Base-by-base conservation (phyloP, 176 grass and related monocot genomes). In the Oryza punctata region DNA sequence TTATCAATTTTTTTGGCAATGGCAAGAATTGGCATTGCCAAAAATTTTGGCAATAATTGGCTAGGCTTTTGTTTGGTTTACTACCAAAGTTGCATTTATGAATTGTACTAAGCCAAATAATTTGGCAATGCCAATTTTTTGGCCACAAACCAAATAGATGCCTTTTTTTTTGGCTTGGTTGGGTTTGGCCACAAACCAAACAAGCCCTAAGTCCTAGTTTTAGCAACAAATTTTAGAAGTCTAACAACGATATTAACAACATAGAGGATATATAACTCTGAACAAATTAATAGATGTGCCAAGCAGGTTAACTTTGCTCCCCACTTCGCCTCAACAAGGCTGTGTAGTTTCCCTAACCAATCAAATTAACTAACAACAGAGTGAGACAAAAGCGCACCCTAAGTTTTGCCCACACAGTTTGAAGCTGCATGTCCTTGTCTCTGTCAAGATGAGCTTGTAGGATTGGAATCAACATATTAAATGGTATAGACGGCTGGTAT, bases 341-440 rank as follows among this genome's bases (percentile, higher is more conserved):
- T 35, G 33, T 64, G 38, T 83, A 67, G 19, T 75, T 47, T 73
- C 57, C 52, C 38, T 18, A 81, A 2, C 38, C 46, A 44, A 68
- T 75, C 23, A 86, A 84, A 59, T 75, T 77, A 73, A 64, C 12
- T 37, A 65, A 64, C 41, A 82, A 74, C 41, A 60, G 81, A 54
- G 61, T 59, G 50, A 68, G 60, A 75, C 44, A 87, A 79, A 43
- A 59, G 85, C 81, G 1, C 35, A 99, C 96, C 89, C 91, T 94
- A 83, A 99, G 88, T 91, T 94, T 92, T 63, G 83, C 67, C 85
- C 94, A 99, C 70, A 96, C 80, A 78, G 88, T 63, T 85, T 92
- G 91, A 91, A 99, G 89, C 70, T 99, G 96, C 96, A 96, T 99
- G 60, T 93, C 91, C 90, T 92, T 94, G 73, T 99, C 96, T 87